Evolutionary conservation across 164 flowering plant genomes (phyloP).

Genomic region (Brasenia schreberi): DNA sequence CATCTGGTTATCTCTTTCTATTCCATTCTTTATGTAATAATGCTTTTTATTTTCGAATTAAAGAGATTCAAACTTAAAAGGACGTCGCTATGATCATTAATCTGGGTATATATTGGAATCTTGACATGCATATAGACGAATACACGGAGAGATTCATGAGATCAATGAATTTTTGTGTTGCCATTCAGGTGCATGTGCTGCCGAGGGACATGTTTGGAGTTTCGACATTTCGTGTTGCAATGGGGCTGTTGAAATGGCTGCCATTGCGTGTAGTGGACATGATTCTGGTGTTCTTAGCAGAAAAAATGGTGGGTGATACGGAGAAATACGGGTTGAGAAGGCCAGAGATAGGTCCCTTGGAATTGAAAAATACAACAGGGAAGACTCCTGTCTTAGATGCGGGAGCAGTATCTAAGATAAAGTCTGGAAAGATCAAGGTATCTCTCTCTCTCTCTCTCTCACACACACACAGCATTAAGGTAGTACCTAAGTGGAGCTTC

Average conservation of each 20-base stretch:
- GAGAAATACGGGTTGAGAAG: constrained; percentile 52
- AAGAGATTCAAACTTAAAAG: too few species aligned
- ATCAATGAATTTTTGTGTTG: background rate
- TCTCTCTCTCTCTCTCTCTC: background rate
- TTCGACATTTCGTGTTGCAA: constrained; percentile 54
- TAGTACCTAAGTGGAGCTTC: too few species aligned
- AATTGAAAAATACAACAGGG: constrained; percentile 47
- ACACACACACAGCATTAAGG: too few species aligned
- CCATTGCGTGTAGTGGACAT: constrained; percentile 60
- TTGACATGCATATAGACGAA: too few species aligned
- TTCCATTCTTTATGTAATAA: too few species aligned
- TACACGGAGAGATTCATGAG: too few species aligned
- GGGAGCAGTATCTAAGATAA: constrained; percentile 46
- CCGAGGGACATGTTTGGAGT: constrained; percentile 57
- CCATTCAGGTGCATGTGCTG: constrained; percentile 56
- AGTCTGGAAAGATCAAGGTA: constrained; percentile 36
- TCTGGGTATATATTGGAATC: too few species aligned
- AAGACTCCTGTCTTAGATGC: constrained; percentile 72
- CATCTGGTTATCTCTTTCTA: too few species aligned
- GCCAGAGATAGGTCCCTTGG: constrained; percentile 52
- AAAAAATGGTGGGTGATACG: constrained; percentile 36
- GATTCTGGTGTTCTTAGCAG: constrained; percentile 36
- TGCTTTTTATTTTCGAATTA: too few species aligned
- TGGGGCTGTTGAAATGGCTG: constrained; percentile 45
- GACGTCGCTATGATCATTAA: too few species aligned